Evolutionary conservation across 1,284 basidiomycete species (phyloP).

Genomic region (Microbotryum scabiosae): DNA sequence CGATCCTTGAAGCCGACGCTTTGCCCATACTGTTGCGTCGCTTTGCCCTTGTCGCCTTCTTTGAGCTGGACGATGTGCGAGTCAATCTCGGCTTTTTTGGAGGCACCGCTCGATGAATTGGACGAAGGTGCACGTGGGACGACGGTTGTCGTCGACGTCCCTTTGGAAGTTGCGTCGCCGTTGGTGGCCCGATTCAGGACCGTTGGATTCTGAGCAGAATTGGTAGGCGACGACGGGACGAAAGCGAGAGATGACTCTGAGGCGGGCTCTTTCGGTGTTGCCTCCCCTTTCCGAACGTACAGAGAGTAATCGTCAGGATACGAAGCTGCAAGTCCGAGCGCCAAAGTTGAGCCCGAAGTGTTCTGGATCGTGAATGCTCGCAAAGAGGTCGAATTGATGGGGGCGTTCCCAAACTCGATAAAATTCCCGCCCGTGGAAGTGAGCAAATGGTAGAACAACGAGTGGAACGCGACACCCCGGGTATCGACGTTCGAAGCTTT

Average conservation of each 20-base stretch:
- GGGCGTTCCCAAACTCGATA: slow-evolving; percentile 47
- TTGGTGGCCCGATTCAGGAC: background rate
- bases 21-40: slow-evolving; percentile 43
- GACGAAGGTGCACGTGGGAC: slow-evolving; percentile 16
- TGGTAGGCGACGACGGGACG: background rate
- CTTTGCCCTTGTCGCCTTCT: slow-evolving; percentile 44
- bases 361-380: slow-evolving; percentile 46
- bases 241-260: slow-evolving; percentile 25
- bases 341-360: slow-evolving; percentile 38
- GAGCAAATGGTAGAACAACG: slow-evolving; percentile 47
- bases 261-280: too few relatives aligned
- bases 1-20: slow-evolving; percentile 46
- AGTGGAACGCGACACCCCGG: slow-evolving; percentile 47
- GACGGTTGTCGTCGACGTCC: slow-evolving; percentile 35
- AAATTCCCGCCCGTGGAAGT: slow-evolving; percentile 47
- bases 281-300: slow-evolving; percentile 38
- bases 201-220: background rate
- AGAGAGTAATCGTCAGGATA: slow-evolving; percentile 47
- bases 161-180: slow-evolving; percentile 39
- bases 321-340: slow-evolving; percentile 44
- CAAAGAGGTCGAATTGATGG: slow-evolving; percentile 45
- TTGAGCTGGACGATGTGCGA: slow-evolving; percentile 42
- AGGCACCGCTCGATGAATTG: background rate
- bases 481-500: slow-evolving; percentile 46
- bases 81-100: slow-evolving; percentile 24